A percentile compares a stretch with the other conserved stretches of the same genome.
Conservation (phyloP, 495 filamentous ascomycete genomes). For the Chaetomidium leptoderma region DNA sequence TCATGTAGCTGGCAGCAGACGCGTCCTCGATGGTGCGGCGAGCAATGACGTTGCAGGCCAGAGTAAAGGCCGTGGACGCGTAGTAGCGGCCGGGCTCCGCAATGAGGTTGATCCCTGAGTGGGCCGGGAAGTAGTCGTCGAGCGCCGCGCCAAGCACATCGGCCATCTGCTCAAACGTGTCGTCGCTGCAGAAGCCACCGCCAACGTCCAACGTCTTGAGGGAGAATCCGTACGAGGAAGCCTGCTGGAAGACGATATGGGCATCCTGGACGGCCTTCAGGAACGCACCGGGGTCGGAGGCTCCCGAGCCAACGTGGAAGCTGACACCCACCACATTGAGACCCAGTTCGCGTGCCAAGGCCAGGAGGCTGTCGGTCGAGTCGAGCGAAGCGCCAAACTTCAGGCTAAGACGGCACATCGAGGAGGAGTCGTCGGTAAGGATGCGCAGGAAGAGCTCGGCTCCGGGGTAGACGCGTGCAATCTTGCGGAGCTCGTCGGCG, state of each 20-base stretch:
- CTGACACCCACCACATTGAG: conserved; percentile 94
- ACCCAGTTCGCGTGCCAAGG: conserved; percentile 78
- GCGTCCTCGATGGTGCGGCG: conserved; percentile 69
- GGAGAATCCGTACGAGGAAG: conserved; percentile 67
- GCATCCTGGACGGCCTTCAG: conserved; percentile 86
- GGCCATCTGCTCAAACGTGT: conserved; percentile 84
- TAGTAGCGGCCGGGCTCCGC: conserved; percentile 96
- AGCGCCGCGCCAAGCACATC: conserved; percentile 71
- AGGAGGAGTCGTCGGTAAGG: conserved; percentile 90
- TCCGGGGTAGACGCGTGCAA: conserved; percentile 80
- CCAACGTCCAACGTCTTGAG: conserved; percentile 90
- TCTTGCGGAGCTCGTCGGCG: conserved; percentile 95
- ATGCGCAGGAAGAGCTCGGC: conserved; percentile 93
- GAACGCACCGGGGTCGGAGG: conserved; percentile 84
- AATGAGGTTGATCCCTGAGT: conserved; percentile 70
- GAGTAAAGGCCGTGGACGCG: conserved; percentile 83
- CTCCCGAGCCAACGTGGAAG: conserved; percentile 96
- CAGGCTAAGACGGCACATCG: conserved; percentile 86
- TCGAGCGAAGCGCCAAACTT: conserved; percentile 95
- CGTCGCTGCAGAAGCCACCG: conserved; percentile 79
- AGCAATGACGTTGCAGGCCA: conserved; percentile 94
- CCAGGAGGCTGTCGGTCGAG: conserved; percentile 68
- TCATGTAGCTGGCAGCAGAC: conserved; percentile 70
- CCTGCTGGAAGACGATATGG: conserved; percentile 84
- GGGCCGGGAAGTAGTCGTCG: conserved; percentile 79